Evolutionary conservation across 768 basidiomycete species (phyloP), one percentile per base, ranked within the genome.

Genomic region (Peribolospora kevripleyi): DNA sequence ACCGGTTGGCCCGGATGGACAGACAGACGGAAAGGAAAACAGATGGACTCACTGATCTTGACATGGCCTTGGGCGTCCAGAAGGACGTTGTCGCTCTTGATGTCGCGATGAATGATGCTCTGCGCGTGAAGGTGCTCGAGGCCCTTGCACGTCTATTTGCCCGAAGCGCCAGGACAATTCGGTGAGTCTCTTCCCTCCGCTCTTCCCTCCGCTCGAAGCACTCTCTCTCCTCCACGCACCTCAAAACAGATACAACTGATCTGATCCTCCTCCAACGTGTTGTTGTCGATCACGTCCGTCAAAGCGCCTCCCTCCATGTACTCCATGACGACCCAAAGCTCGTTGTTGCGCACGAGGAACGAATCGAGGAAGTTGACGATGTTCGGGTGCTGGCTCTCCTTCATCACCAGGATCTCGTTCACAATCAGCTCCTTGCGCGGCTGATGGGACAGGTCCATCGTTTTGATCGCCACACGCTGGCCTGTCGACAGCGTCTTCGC

Each of bases 281-380:
- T 97, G 62, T 90, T 87, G 71, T 95, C 91, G 62, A 98, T 95
- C 48, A 98, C 82, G 68, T 97, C 91, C 37, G 88, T 95, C 63
- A 98, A 71, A 13, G 91, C 88, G 46, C 93, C 93, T 6, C 90
- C 90, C 60, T 90, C 82, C 36, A 93, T 93, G 63, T 80, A 80
- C 66, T 98, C 93, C 93, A 98, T 98, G 45, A 82, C 86, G 60
- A 98, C 97, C 91, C 93, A 98, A 6, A 98, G 86, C 49, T 85
- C 82, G 36, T 87, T 84, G 0, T 88, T 91, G 65, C 93, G 88
- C 65, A 90, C 75, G 68, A 84, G 80, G 70, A 87, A 93, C 55
- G 86, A 84, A 51, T 70, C 68, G 46, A 85, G 76, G 45, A 95
- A 76, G 65, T 91, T 88, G 55, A 84, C 81, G 37, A 97, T 74